Evolutionary conservation across 2,329 filamentous ascomycete genomes (phyloP).

Genomic region (Fusarium bactridioides): DNA sequence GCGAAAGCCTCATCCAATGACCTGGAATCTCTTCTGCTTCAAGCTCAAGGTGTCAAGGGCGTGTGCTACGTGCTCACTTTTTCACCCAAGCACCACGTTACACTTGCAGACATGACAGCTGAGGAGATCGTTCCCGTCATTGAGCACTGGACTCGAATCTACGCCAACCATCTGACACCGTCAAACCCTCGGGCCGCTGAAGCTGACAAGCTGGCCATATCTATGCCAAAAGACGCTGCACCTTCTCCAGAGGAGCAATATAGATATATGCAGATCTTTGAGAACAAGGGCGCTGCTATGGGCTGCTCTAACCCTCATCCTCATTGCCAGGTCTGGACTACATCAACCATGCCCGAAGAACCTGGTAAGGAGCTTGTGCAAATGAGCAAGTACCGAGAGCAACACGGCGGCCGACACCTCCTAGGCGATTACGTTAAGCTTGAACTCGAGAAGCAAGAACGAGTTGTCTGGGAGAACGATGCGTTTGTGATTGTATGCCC

Average conservation of each 20-base stretch:
- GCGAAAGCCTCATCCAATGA: constrained; percentile 57
- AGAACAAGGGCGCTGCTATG: constrained; percentile 98
- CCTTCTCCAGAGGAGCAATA: constrained; percentile 75
- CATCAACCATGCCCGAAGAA: constrained; percentile 89
- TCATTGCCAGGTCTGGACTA: constrained; percentile 96
- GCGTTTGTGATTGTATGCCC: constrained; percentile 88
- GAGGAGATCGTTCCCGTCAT: constrained; percentile 82
- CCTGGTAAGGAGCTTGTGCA: constrained; percentile 80
- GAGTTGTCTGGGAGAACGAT: constrained; percentile 87
- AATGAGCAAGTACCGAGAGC: constrained; percentile 77
- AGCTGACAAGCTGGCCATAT: constrained; percentile 52
- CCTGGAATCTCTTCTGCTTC: constrained; percentile 77
- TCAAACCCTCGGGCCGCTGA: constrained; percentile 66
- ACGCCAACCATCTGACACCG: constrained; percentile 80
- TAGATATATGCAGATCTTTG: constrained; percentile 98
- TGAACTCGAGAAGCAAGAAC: constrained; percentile 82
- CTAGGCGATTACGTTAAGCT: constrained; percentile 87
- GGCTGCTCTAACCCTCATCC: constrained; percentile 98
- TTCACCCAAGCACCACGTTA: constrained; percentile 87
- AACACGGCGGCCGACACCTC: constrained; percentile 78
- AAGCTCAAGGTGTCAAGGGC: constrained; percentile 86
- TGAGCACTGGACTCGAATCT: constrained; percentile 90
- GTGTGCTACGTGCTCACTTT: constrained; percentile 98
- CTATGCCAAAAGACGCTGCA: constrained; percentile 48
- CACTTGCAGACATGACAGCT: constrained; percentile 86